Conservation (phyloP, 768 basidiomycete species). For the Symmetrospora coprosmae region DNA sequence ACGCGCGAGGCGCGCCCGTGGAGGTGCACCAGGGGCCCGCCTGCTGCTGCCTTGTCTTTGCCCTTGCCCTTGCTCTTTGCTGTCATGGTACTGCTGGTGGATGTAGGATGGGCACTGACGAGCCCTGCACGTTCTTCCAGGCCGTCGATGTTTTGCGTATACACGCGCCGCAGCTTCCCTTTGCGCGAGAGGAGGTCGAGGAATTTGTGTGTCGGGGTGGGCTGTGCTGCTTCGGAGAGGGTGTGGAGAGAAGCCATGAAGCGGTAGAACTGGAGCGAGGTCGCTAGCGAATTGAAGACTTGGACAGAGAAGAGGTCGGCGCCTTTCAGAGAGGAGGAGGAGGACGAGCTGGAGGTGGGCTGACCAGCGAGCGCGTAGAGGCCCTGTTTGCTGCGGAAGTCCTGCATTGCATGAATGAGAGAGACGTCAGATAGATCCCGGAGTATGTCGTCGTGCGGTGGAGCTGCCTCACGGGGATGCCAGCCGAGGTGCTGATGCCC, state of each 20-base stretch:
- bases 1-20: conserved; percentile 90
- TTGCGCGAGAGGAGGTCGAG: conserved; percentile 69
- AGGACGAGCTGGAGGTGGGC: background rate
- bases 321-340: conserved; percentile 50
- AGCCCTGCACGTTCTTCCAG: conserved; percentile 71
- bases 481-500: conserved; percentile 88
- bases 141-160: conserved; percentile 97
- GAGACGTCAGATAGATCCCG: background rate
- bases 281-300: conserved; percentile 69
- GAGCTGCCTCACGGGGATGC: conserved; percentile 67
- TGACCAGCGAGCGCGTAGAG: conserved; percentile 53
- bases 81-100: too few species aligned
- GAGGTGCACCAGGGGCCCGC: conserved; percentile 71
- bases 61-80: conserved; percentile 59
- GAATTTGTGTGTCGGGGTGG: conserved; percentile 76
- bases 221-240: conserved; percentile 43
- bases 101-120: background rate
- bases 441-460: too few species aligned
- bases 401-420: conserved; percentile 44
- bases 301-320: conserved; percentile 90
- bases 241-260: conserved; percentile 67
- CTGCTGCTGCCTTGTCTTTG: conserved; percentile 36
- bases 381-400: conserved; percentile 88
- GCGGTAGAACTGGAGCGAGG: conserved; percentile 79
- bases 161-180: conserved; percentile 70